A percentile compares a stretch with the other conserved stretches of the same genome.
These are phyloP conservation scores for Gyrodon lividus DNA, from an alignment of 768 basidiomycete species.

Conservation along the genomic window DNA sequence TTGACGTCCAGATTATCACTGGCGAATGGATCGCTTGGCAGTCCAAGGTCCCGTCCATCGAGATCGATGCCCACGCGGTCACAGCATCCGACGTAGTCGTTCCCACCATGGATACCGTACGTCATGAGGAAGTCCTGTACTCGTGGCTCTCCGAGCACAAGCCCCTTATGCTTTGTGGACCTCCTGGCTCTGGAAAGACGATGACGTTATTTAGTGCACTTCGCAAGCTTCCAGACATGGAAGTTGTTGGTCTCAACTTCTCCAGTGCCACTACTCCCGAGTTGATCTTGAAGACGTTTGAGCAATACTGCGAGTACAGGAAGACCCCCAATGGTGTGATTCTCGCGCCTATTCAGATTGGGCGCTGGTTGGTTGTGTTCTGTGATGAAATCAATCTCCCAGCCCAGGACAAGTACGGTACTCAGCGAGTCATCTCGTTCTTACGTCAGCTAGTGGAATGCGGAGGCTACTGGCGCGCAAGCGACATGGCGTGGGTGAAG, in stretches of 20 bases:
- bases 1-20: constrained; percentile 82
- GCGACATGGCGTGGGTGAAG: constrained; percentile 96
- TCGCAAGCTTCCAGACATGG: constrained; percentile 97
- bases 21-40: constrained; percentile 95
- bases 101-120: constrained; percentile 96
- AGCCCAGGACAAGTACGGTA: constrained; percentile 96
- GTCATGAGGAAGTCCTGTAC: constrained; percentile 97
- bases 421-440: constrained; percentile 98
- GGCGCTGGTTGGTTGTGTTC: constrained; percentile 99
- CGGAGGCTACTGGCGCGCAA: constrained; percentile 91
- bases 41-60: constrained; percentile 86
- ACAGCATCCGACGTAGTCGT: constrained; percentile 96
- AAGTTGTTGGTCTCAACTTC: constrained; percentile 98
- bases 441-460: constrained; percentile 94
- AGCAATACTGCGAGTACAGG: constrained; percentile 98
- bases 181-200: constrained; percentile 99
- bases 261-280: constrained; percentile 98
- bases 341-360: constrained; percentile 90
- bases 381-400: constrained; percentile 99
- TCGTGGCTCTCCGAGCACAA: constrained; percentile 99
- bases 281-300: constrained; percentile 97
- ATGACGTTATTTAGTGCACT: constrained; percentile 99
- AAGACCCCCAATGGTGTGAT: constrained; percentile 99
- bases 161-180: constrained; percentile 96
- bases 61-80: constrained; percentile 95